phyloP scores from a whole-genome alignment of 306 rosid species.

The Fragaria iinumae region DNA sequence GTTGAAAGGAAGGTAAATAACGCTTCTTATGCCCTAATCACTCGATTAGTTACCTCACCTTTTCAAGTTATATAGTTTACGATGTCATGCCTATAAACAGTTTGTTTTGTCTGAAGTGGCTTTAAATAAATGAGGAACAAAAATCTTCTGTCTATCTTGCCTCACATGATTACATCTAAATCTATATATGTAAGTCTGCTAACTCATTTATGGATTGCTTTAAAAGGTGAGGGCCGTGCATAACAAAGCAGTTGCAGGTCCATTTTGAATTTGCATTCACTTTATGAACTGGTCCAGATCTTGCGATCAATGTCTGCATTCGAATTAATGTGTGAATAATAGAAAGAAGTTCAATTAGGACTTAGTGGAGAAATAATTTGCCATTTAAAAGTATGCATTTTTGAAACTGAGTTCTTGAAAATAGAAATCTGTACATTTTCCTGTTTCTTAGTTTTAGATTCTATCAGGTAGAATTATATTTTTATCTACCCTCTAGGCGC shows the following conservation, averaged over 20 bases:
- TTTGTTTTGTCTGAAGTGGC: neutral
- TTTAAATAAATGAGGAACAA: neutral
- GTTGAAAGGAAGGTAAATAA: slow-evolving; percentile 79
- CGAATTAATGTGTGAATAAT: neutral
- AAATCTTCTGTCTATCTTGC: neutral
- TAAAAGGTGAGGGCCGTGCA: neutral
- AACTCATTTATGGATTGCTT: neutral
- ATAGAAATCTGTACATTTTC: neutral
- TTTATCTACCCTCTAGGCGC: neutral
- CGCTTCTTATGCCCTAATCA: neutral
- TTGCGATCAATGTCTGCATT: neutral
- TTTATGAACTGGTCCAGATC: neutral
- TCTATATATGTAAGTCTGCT: neutral
- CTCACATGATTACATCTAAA: neutral
- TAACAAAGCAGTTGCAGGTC: neutral
- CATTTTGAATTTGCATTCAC: neutral
- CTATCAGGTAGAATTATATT: neutral
- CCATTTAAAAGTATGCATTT: neutral
- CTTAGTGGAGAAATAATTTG: slow-evolving; percentile 7
- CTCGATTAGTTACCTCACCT: slow-evolving; percentile 19
- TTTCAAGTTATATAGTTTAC: neutral
- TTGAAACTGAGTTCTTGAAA: slow-evolving; percentile 5
- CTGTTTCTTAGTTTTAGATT: neutral
- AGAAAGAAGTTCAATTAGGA: neutral
- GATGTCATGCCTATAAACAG: neutral